Evolutionary conservation across 1,284 basidiomycete genomes (phyloP).

Genomic region (Cryptococcus sp.): DNA sequence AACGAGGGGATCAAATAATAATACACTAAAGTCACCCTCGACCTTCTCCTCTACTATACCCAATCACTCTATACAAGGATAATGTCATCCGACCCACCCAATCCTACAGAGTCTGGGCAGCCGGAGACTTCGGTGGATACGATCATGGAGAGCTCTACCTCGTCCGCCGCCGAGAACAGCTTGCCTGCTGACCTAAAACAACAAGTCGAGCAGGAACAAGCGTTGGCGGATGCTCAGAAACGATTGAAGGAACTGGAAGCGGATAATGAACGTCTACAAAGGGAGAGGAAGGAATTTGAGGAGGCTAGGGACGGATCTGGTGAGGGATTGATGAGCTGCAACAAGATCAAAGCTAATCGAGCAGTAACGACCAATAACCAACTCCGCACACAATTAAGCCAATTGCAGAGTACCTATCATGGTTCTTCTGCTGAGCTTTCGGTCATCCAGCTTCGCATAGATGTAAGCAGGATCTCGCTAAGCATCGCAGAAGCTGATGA

Average conservation of each 20-base stretch:
- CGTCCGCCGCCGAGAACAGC: not conserved
- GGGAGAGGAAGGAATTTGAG: constrained; percentile 25
- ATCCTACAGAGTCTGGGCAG: no score
- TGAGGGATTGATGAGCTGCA: constrained; percentile 10
- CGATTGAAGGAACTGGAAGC: constrained; percentile 29
- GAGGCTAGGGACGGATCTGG: constrained; percentile 32
- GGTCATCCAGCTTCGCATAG: constrained; percentile 32
- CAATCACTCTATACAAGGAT: no score
- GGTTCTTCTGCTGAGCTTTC: constrained; percentile 30
- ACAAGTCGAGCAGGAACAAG: constrained; percentile 46
- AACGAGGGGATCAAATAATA: not conserved
- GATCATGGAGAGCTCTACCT: no score
- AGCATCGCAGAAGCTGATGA: not conserved
- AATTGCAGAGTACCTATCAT: constrained; percentile 33
- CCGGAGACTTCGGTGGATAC: no score
- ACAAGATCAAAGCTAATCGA: not conserved
- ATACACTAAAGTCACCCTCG: no score
- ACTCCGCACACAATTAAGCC: constrained; percentile 35
- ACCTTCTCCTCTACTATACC: no score
- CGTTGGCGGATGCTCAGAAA: constrained; percentile 35
- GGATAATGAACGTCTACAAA: constrained; percentile 28
- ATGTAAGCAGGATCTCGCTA: constrained; percentile 24
- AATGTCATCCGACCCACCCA: no score
- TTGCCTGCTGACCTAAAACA: constrained; percentile 30
- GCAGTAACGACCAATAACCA: constrained; percentile 35